Evolutionary conservation across 495 filamentous ascomycete species (phyloP), one percentile per base, ranked within the genome.

Genomic region (Lophiostoma macrostomum): DNA sequence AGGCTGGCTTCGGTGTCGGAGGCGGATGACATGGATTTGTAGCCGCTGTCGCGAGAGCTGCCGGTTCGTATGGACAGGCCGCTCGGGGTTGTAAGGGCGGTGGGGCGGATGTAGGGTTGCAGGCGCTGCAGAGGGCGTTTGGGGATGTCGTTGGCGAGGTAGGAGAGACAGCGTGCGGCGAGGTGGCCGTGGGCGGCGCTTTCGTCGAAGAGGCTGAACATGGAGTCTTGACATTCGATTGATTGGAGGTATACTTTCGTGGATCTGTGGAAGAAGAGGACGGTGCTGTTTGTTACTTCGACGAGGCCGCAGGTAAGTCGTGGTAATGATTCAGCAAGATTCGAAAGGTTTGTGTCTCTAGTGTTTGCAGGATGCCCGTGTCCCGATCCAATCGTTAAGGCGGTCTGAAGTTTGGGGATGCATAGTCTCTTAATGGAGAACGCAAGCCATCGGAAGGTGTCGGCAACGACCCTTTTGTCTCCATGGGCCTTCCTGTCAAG

Each of bases 371-470:
- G n/a, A n/a, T n/a, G n/a, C n/a, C n/a, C n/a, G n/a, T 50, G 36
- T 1, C 57, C 57, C 6, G 57, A 45, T 1, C 22, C 46, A 22
- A 60, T 50, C 14, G 57, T 44, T 14, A 60, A 14, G 5, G 57
- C 50, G 10, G 29, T 29, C 11, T 55, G 44, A 3, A 53, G 44
- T n/a, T 35, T 45, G 1, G 23, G 7, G 8, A 40, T 55, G 29
- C 29, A 35, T 8, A 60, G 50, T 12, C 28, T 36, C 13, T 36
- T 42, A 14, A 60, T 55, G 10, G 57, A 50, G 7, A 40, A 23
- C 4, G 57, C 35, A 1, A 60, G 19, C 57, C 57, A 60, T 19
- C 45, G 50, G 40, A 60, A 60, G 19, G 50, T 42, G 34, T 60
- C 50, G 4, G 37, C 45, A 1, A 44, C 38, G 5, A 55, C 34